These are phyloP conservation scores for Oenanthe sinensis DNA, from an alignment of 129 eudicot genomes.

Conservation along the genomic window DNA sequence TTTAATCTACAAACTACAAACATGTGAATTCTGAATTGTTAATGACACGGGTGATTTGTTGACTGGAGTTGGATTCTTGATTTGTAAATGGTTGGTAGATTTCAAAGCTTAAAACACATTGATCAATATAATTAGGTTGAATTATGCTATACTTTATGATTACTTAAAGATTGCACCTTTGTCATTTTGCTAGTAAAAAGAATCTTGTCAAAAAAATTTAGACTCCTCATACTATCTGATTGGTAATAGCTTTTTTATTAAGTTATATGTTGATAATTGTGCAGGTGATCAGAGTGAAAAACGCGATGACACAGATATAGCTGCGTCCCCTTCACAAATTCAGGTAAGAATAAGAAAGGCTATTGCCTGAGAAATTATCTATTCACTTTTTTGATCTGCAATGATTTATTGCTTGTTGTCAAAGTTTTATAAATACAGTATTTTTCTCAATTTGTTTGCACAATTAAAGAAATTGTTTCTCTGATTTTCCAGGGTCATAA, in stretches of 20 bases:
- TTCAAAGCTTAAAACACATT: too few relatives aligned
- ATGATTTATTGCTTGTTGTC: background rate
- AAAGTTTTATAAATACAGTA: background rate
- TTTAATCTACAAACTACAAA: too few relatives aligned
- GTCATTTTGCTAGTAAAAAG: background rate
- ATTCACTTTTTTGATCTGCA: background rate
- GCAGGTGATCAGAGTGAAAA: conserved; percentile 14
- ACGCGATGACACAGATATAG: background rate
- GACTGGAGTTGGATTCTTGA: too few relatives aligned
- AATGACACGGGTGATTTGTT: too few relatives aligned
- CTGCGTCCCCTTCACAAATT: background rate
- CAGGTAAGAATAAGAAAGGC: background rate
- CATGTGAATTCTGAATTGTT: too few relatives aligned
- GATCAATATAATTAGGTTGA: background rate
- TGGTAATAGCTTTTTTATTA: background rate
- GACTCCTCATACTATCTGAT: background rate
- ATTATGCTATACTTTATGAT: background rate
- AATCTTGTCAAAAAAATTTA: background rate
- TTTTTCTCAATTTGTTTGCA: background rate
- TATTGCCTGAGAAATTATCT: background rate
- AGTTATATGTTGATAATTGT: background rate
- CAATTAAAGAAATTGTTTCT: background rate
- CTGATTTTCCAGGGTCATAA: conserved; percentile 17
- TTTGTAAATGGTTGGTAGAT: too few relatives aligned
- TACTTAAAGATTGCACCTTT: background rate